Evolutionary conservation across 306 rosid genomes (phyloP).

Genomic region (Sophora flavescens): DNA sequence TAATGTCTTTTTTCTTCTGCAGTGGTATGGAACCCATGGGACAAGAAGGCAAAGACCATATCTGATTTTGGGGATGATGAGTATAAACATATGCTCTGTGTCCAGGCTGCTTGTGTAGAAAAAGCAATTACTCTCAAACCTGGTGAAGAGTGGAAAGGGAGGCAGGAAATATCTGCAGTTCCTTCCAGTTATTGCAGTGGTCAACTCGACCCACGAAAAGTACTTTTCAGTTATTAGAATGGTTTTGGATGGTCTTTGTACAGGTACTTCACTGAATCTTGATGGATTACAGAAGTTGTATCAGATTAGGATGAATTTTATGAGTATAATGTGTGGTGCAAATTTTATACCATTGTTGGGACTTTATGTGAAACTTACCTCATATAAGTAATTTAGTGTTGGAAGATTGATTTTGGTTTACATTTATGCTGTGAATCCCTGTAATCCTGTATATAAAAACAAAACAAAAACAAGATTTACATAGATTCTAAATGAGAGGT

Average conservation of each 20-base stretch:
- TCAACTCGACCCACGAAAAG: slow-evolving; percentile 71
- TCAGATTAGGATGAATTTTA: neutral
- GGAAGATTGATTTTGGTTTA: slow-evolving; percentile 12
- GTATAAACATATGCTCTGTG: slow-evolving; percentile 75
- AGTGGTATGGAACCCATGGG: slow-evolving; percentile 96
- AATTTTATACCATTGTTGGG: slow-evolving; percentile 12
- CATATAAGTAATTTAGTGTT: neutral
- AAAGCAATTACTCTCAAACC: slow-evolving; percentile 73
- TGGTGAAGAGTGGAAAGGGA: slow-evolving; percentile 92
- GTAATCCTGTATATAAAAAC: neutral
- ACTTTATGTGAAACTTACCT: neutral
- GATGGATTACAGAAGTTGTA: slow-evolving; percentile 19
- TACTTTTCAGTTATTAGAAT: slow-evolving; percentile 40
- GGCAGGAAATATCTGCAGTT: slow-evolving; percentile 74
- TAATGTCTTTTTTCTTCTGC: slow-evolving; percentile 18
- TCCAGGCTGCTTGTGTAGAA: slow-evolving; percentile 75
- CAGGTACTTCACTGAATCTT: slow-evolving; percentile 48
- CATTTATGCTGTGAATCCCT: neutral
- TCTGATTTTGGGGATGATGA: slow-evolving; percentile 74
- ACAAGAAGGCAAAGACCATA: slow-evolving; percentile 74
- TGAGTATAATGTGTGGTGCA: neutral
- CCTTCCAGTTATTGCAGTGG: slow-evolving; percentile 85
- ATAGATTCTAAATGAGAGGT: neutral
- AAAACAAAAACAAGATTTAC: neutral
- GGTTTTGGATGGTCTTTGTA: slow-evolving; percentile 46